Base-by-base conservation (phyloP, 106 monocot species). In the Hemerocallis citrina region DNA sequence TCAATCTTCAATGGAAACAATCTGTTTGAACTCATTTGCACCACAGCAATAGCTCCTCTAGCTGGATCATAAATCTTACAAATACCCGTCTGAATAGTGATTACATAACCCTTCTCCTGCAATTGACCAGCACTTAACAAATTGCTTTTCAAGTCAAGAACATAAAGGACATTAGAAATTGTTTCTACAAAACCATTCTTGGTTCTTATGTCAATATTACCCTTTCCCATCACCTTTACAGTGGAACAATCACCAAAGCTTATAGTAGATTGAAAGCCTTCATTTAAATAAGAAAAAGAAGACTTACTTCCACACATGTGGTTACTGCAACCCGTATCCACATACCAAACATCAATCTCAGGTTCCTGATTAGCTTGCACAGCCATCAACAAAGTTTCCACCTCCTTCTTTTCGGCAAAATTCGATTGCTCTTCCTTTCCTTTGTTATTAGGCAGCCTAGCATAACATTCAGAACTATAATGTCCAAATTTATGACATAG, bases 91-190 rank as follows among this genome's bases (percentile, higher is more conserved):
- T 37, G 14, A 6, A 46, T 58, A n/a, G 23, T 59, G 0, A 44
- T 34, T 16, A 34, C 48, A 49, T 69, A 59, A 6, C 59, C 33
- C 16, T 69, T 69, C 19, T 69, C 66, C 41, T 27, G 19, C 27
- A 70, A 40, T 25, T 69, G 63, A 38, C 45, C 38, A 37, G 34
- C 52, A 76, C 69, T 76, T 25, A 59, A 49, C 32, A 69, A 21
- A 62, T 70, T 62, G 12, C 39, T 52, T 28, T 70, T 43, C 52
- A 62, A 30, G 17, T 62, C 24, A 52, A 0, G 34, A 61, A 61
- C 39, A 62, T 52, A 62, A 40, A 52, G 22, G n/a, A 50, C 8
- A 48, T 70, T 40, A 13, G 60, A 61, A 35, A 64, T 75, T 41
- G 64, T 57, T 40, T 64, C 43, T 11, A 52, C 15, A 46, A 7